phyloP scores from a whole-genome alignment of 1,284 basidiomycete genomes.

The Puccinia brachypodii region DNA sequence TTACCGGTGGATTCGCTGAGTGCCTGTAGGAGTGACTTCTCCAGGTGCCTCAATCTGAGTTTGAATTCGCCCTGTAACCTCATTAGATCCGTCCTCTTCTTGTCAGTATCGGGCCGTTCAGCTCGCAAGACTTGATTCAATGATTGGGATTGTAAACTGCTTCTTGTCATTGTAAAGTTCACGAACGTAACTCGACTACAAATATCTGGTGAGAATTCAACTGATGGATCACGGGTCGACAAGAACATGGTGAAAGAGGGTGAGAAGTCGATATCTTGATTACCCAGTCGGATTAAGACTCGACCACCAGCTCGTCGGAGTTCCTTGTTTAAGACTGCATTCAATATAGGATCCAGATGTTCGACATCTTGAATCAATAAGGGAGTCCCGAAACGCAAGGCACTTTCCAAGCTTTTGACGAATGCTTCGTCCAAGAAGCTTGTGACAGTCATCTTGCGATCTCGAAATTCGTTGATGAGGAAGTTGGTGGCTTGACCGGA shows the following conservation, averaged over 20 bases:
- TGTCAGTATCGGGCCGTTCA: slow-evolving; percentile 93
- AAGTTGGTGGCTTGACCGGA: slow-evolving; percentile 97
- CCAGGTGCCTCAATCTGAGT: slow-evolving; percentile 84
- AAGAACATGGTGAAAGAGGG: slow-evolving; percentile 99
- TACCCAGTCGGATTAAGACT: slow-evolving; percentile 95
- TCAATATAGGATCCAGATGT: slow-evolving; percentile 94
- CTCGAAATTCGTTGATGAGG: slow-evolving; percentile 89
- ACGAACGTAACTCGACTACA: slow-evolving; percentile 99
- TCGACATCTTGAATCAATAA: slow-evolving; percentile 97
- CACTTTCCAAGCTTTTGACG: slow-evolving; percentile 96
- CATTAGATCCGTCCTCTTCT: slow-evolving; percentile 95
- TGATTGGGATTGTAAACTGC: slow-evolving; percentile 96
- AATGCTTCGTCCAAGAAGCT: slow-evolving; percentile 99
- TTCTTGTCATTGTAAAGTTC: slow-evolving; percentile 99
- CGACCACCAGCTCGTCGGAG: slow-evolving; percentile 83
- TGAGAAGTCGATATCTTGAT: slow-evolving; percentile 98
- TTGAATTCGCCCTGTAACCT: slow-evolving; percentile 98
- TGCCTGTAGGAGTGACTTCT: slow-evolving; percentile 88
- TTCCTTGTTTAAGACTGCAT: slow-evolving; percentile 96
- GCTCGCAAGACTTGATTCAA: slow-evolving; percentile 95
- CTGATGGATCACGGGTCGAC: slow-evolving; percentile 92
- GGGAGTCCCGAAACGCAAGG: slow-evolving; percentile 97
- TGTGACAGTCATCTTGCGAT: slow-evolving; percentile 94
- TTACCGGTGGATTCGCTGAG: slow-evolving; percentile 96
- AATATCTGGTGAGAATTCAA: slow-evolving; percentile 96